Evolutionary conservation across 495 filamentous ascomycete genomes (phyloP), one percentile per base, ranked within the genome.

Genomic region (Hyaloscypha hepaticicola): DNA sequence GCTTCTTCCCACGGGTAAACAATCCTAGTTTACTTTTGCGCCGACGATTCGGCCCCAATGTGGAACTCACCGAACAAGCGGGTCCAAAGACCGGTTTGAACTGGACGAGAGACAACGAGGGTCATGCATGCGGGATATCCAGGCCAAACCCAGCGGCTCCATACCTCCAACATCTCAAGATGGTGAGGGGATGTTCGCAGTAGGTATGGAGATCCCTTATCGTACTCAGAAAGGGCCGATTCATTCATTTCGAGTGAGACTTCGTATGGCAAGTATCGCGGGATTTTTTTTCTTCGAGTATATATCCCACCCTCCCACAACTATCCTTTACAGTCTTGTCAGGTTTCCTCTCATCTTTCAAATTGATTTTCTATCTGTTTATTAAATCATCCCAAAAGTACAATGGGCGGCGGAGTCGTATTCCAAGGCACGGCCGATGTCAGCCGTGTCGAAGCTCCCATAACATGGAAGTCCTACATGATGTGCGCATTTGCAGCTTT

Each of bases 401-500:
- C n/a, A 53, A 53, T 53, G 50, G 50, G 22, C 16, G 50, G 50
- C 50, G 50, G 50, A 53, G 50, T 53, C 9, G 22, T 1, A 27
- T 53, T 53, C 1, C 7, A 9, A 24, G 58, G 31, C 34, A 64
- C 62, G 31, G 71, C 56, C 70, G 80, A 84, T 67, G 72, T 77
- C 33, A 74, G 75, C 66, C 79, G 79, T 61, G 78, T 86, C 70
- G 85, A 88, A 74, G 82, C 85, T 11, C 85, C 85, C 49, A 81
- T 87, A 58, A 87, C 85, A 59, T 69, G 80, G 70, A 84, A 84
- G 78, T 85, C 86, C 21, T 74, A 79, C 74, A 84, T 67, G 50
- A 63, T 67, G 41, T 81, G 79, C 75, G 78, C 91, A 25, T 96
- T 96, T 65, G 91, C 92, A 11, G 88, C 91, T 38, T 93, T 96